phyloP scores from a whole-genome alignment of 2,329 filamentous ascomycete species.

The Cordyceps fumosorosea region DNA sequence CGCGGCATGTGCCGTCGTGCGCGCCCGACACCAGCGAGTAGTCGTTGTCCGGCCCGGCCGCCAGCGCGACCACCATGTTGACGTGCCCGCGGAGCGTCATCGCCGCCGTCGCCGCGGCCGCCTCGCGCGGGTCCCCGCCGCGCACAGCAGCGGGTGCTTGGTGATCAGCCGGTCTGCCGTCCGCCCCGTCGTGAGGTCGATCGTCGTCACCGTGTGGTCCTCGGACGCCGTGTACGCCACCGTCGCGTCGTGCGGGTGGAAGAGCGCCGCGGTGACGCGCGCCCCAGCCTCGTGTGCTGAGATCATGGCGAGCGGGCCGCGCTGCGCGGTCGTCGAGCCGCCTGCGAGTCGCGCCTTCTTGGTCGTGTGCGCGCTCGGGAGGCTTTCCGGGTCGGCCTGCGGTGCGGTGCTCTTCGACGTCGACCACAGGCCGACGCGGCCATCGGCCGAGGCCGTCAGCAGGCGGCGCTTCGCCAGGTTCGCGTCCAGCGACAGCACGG shows the following conservation, averaged over 20 bases:
- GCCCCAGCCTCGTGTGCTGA: constrained; percentile 63
- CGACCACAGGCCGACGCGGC: constrained; percentile 82
- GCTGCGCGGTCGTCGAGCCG: constrained; percentile 50
- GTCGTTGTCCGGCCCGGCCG: constrained; percentile 54
- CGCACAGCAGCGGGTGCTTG: constrained; percentile 72
- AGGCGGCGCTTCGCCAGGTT: constrained; percentile 69
- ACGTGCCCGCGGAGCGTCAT: constrained; percentile 90
- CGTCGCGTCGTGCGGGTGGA: constrained; percentile 77
- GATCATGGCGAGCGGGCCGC: constrained; percentile 72
- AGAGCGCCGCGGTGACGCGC: constrained; percentile 71
- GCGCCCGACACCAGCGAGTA: constrained; percentile 85
- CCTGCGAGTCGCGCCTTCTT: constrained; percentile 68
- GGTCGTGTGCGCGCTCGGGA: constrained; percentile 59
- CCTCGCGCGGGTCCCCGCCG: constrained; percentile 76
- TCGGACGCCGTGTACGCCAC: constrained; percentile 88
- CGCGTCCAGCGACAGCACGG: constrained; percentile 68
- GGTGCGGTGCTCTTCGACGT: constrained; percentile 71
- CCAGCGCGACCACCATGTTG: constrained; percentile 57
- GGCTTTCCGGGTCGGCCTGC: constrained; percentile 59
- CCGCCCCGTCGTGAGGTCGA: constrained; percentile 76
- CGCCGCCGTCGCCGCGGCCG: constrained; percentile 62
- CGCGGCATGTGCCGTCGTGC: constrained; percentile 83
- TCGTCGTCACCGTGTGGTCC: constrained; percentile 85
- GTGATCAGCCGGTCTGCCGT: constrained; percentile 80
- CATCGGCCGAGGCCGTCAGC: constrained; percentile 79